phyloP scores from a whole-genome alignment of 116 monocot species.

The Posidonia oceanica region DNA sequence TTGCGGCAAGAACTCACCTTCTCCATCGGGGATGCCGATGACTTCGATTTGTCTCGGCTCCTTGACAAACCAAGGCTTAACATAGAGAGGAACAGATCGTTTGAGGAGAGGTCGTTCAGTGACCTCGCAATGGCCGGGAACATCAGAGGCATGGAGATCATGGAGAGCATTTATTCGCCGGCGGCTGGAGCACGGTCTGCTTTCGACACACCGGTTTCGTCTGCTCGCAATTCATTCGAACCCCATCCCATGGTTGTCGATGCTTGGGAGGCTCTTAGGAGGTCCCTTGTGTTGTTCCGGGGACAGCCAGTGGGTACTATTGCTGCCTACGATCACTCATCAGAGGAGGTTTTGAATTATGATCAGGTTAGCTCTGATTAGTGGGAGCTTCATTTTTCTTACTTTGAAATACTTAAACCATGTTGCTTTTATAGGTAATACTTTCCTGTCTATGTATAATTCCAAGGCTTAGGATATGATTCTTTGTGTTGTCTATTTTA shows the following conservation, averaged over 20 bases:
- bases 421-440: too few relatives aligned
- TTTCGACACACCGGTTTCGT: constrained; percentile 29
- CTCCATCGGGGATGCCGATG: constrained; percentile 33
- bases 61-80: constrained; percentile 39
- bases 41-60: constrained; percentile 29
- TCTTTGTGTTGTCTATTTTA: too few relatives aligned
- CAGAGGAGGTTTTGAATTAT: constrained; percentile 71
- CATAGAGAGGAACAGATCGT: constrained; percentile 63
- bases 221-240: constrained; percentile 21
- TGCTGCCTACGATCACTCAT: constrained; percentile 60
- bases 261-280: constrained; percentile 70
- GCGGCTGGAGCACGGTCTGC: constrained; percentile 20
- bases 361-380: constrained; percentile 43
- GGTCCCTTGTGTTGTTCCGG: constrained; percentile 45
- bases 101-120: constrained; percentile 48
- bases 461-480: too few relatives aligned
- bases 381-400: too few relatives aligned
- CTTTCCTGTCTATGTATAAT: too few relatives aligned
- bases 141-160: constrained; percentile 20
- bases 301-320: constrained; percentile 72
- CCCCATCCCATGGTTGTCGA: constrained; percentile 57
- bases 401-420: too few relatives aligned
- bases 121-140: constrained; percentile 33
- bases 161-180: constrained; percentile 39
- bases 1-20: constrained; percentile 12